Evolutionary conservation across 2,329 filamentous ascomycete genomes (phyloP).

Genomic region (Nemania abortiva): DNA sequence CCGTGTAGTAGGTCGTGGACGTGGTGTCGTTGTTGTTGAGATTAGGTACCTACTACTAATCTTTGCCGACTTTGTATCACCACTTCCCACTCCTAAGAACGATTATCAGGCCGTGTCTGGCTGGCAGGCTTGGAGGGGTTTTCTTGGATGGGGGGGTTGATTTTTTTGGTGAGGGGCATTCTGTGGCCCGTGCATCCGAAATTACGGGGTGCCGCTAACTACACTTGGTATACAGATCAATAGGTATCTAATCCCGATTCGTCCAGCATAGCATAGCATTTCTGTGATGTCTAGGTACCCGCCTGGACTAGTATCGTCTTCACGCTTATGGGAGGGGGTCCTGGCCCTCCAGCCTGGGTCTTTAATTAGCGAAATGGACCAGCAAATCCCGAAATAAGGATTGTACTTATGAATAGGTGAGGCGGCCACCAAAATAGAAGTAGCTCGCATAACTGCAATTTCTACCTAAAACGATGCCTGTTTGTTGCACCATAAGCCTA

Average conservation of each 20-base stretch:
- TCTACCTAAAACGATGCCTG: no score
- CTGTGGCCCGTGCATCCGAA: conserved; percentile 21
- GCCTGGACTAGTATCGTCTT: no score
- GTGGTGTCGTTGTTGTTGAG: neutral
- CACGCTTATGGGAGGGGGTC: no score
- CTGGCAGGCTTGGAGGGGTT: conserved; percentile 15
- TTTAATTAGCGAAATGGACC: no score
- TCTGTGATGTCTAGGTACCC: no score
- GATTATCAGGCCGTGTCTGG: neutral
- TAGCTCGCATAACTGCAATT: no score
- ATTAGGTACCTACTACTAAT: neutral
- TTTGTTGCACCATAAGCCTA: no score
- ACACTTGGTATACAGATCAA: neutral
- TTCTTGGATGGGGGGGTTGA: neutral
- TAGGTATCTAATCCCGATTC: conserved; percentile 11
- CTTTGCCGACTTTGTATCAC: conserved; percentile 2
- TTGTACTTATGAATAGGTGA: no score
- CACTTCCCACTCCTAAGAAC: neutral
- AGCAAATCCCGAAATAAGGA: no score
- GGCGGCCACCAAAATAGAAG: no score
- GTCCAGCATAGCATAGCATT: neutral
- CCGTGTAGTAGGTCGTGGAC: neutral
- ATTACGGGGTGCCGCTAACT: conserved; percentile 17
- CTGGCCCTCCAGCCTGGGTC: no score
- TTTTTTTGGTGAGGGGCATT: conserved; percentile 5